These are phyloP conservation scores for Geotrichum siamense DNA, from an alignment of 1,139 yeast species.

Conservation along the genomic window DNA sequence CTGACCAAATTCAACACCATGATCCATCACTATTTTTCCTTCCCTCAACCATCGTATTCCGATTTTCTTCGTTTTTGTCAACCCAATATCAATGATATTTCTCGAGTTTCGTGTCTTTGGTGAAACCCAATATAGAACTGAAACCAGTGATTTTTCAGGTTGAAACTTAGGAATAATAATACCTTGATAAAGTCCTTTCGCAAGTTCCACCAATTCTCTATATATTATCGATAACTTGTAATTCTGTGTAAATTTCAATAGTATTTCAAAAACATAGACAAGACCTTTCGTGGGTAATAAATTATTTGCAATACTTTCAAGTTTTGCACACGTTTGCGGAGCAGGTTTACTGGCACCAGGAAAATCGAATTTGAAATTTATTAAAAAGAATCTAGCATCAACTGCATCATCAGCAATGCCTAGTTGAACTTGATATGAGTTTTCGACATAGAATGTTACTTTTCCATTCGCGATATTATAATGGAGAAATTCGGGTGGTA, in stretches of 20 bases:
- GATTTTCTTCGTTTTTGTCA: conserved; percentile 45
- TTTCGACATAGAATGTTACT: conserved; percentile 54
- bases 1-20: conserved; percentile 26
- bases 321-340: conserved; percentile 39
- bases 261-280: conserved; percentile 53
- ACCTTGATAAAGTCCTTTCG: conserved; percentile 58
- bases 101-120: conserved; percentile 36
- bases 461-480: conserved; percentile 71
- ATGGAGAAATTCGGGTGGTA: conserved; percentile 58
- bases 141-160: conserved; percentile 53
- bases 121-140: conserved; percentile 63
- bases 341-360: conserved; percentile 29
- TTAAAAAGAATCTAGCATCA: conserved; percentile 58
- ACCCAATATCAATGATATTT: conserved; percentile 59
- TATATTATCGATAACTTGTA: conserved; percentile 68
- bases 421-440: conserved; percentile 63
- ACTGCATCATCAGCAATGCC: conserved; percentile 60
- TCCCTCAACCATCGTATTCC: conserved; percentile 61
- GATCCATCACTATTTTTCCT: conserved; percentile 37
- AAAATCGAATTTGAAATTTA: conserved; percentile 60
- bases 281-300: conserved; percentile 49
- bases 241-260: conserved; percentile 65
- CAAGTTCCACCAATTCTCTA: conserved; percentile 52
- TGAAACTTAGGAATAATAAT: conserved; percentile 60
- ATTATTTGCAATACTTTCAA: conserved; percentile 54